A percentile compares a stretch with the other conserved stretches of the same genome.
Evolutionary conservation across 2,329 filamentous ascomycete species (phyloP).

Genomic region (Verticillium nonalfalfae): DNA sequence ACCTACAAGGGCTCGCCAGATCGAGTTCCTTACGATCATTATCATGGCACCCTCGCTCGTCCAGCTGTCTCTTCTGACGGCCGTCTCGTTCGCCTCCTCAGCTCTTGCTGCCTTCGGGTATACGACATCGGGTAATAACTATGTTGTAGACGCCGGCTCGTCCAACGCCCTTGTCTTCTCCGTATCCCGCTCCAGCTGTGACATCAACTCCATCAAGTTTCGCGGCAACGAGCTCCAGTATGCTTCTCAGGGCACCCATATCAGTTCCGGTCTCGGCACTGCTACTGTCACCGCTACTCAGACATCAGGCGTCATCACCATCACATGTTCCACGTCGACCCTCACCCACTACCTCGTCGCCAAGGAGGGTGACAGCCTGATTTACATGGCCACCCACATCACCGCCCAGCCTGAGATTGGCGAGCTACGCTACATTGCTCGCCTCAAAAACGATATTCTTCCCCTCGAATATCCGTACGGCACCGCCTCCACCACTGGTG

Average conservation of each 20-base stretch:
- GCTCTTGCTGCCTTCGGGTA: constrained; percentile 34
- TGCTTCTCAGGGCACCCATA: constrained; percentile 42
- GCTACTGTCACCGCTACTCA: constrained; percentile 45
- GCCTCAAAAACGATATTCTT: constrained; percentile 44
- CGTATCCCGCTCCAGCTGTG: constrained; percentile 48
- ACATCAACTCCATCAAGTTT: constrained; percentile 58
- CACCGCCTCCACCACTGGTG: constrained; percentile 47
- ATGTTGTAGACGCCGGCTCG: constrained; percentile 40
- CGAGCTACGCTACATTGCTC: constrained; percentile 59
- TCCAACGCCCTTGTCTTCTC: constrained; percentile 43
- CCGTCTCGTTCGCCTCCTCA: constrained; percentile 18
- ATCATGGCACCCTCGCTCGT: constrained; percentile 8
- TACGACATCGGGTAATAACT: constrained; percentile 30
- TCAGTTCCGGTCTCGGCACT: constrained; percentile 52
- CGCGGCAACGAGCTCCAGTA: constrained; percentile 55
- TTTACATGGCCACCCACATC: constrained; percentile 58
- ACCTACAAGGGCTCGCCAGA: background rate
- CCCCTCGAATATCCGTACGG: constrained; percentile 48
- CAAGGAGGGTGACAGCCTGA: constrained; percentile 50
- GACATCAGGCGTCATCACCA: constrained; percentile 46
- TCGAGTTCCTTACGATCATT: background rate
- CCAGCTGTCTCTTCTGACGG: constrained; percentile 13
- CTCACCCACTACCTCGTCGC: constrained; percentile 60
- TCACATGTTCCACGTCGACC: constrained; percentile 53
- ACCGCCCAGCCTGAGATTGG: constrained; percentile 48